phyloP scores from a whole-genome alignment of 2,329 filamentous ascomycete genomes.

The Penicillium sp. region DNA sequence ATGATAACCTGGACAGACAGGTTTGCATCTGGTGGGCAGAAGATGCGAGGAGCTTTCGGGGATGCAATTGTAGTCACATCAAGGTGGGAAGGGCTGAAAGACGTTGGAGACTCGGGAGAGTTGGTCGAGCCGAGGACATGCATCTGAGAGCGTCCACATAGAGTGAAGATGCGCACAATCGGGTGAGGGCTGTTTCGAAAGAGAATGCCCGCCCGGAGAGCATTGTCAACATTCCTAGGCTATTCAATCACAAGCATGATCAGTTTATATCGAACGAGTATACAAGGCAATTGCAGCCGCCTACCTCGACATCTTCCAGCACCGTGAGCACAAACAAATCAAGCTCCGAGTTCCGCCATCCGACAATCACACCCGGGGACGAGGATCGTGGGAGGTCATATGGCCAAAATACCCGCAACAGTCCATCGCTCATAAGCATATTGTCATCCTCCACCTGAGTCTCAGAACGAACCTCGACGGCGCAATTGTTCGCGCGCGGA shows the following conservation, averaged over 20 bases:
- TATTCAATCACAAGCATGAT: slow-evolving; percentile 34
- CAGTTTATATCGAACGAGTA: not conserved
- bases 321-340: slow-evolving; percentile 90
- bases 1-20: slow-evolving; percentile 82
- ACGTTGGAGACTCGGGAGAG: slow-evolving; percentile 46
- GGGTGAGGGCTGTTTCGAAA: slow-evolving; percentile 80
- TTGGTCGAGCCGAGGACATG: slow-evolving; percentile 86
- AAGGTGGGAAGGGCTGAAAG: slow-evolving; percentile 68
- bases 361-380: slow-evolving; percentile 80
- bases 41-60: slow-evolving; percentile 65
- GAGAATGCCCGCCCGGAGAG: slow-evolving; percentile 77
- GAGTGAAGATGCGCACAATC: slow-evolving; percentile 73
- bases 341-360: slow-evolving; percentile 88
- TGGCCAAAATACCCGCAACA: slow-evolving; percentile 99
- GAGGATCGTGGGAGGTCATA: slow-evolving; percentile 73
- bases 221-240: slow-evolving; percentile 80
- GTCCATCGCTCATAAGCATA: slow-evolving; percentile 69
- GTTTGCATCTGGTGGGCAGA: slow-evolving; percentile 62
- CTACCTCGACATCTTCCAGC: slow-evolving; percentile 84
- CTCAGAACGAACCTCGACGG: slow-evolving; percentile 88
- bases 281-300: slow-evolving; percentile 29
- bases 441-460: slow-evolving; percentile 50
- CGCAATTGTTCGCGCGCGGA: slow-evolving; percentile 94
- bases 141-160: slow-evolving; percentile 79
- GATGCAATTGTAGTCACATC: slow-evolving; percentile 55